Evolutionary conservation across 345 rosid species (phyloP).

Genomic region (Eucalyptus pauciflora): DNA sequence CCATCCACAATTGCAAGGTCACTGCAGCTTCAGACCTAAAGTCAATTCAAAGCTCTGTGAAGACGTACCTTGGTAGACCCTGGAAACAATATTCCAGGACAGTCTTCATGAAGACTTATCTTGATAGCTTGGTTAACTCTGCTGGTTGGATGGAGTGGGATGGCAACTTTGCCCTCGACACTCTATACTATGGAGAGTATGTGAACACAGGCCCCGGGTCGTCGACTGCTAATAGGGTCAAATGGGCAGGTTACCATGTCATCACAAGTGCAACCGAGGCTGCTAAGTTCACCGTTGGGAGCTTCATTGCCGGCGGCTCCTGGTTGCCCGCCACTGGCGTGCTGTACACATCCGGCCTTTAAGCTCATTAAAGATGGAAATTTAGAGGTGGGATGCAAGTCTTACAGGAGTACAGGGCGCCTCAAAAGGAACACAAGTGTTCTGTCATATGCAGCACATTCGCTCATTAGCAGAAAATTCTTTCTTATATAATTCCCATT

Average conservation of each 20-base stretch:
- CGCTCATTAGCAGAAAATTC: background rate
- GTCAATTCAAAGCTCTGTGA: slow-evolving; percentile 29
- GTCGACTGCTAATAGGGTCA: slow-evolving; percentile 25
- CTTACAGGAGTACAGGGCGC: background rate
- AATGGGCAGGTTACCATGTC: slow-evolving; percentile 29
- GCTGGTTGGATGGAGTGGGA: slow-evolving; percentile 48
- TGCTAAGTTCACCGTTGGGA: slow-evolving; percentile 24
- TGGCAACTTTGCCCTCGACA: slow-evolving; percentile 31
- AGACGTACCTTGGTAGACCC: slow-evolving; percentile 41
- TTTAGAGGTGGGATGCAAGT: background rate
- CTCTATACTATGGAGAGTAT: slow-evolving; percentile 48
- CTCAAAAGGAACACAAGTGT: background rate
- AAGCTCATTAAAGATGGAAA: background rate
- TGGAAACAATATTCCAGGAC: slow-evolving; percentile 42
- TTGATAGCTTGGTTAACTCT: slow-evolving; percentile 32
- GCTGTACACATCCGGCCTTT: slow-evolving; percentile 41
- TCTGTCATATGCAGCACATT: background rate
- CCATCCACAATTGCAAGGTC: slow-evolving; percentile 40
- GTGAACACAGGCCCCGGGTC: slow-evolving; percentile 30
- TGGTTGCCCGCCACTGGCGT: slow-evolving; percentile 39
- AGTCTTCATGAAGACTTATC: slow-evolving; percentile 23
- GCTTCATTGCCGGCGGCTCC: slow-evolving; percentile 29
- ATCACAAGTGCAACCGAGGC: slow-evolving; percentile 30
- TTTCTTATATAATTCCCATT: background rate
- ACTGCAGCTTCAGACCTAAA: slow-evolving; percentile 30